Evolutionary conservation across 352 stramenopile species (phyloP), one percentile per base, ranked within the genome.

Genomic region (Phytopythium helicoides): DNA sequence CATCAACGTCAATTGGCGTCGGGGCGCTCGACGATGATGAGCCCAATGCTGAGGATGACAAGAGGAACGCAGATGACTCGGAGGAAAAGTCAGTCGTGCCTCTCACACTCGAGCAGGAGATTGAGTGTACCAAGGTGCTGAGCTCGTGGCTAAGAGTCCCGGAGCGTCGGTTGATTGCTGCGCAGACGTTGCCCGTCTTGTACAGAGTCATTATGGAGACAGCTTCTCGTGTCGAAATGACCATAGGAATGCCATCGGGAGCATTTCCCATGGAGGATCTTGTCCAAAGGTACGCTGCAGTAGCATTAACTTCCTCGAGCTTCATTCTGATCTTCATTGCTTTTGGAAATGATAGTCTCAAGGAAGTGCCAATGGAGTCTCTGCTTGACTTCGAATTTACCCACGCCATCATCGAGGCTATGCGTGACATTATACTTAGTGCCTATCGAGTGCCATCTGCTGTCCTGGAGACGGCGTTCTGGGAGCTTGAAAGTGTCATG

Each of bases 381-480:
- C 53, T 77, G 15, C 25, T 35, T 44, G 75, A 89, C 38, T 89
- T 92, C 36, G 72, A 89, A n/a, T 86, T 77, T 26, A 58, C 61
- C 18, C 74, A 65, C 22, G 64, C 71, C 1, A 33, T 73, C 3
- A 46, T 92, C 9, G 81, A 92, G 41, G 68, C 73, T 3, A 54
- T 89, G 16, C 74, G 78, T 18, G 81, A 92, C 31, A 60, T 86
- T 8, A 65, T 54, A 2, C 62, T 86, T 9, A 75, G 62, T 14
- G 46, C 73, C 21, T 65, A 66, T 14, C 51, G 69, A 22, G 47
- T 82, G 31, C 46, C 66, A 34, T 18, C 48, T 9, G 22, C 9
- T 6, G 59, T 64, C 6, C 47, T 86, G 19, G 53, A 80, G 22
- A 23, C n/a, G n/a, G 40, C 70, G 18, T 71, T 78, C 44, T 63